These are phyloP conservation scores for Pezizomycotina sp. DNA, from an alignment of 2,329 filamentous ascomycete genomes.

Conservation along the genomic window DNA sequence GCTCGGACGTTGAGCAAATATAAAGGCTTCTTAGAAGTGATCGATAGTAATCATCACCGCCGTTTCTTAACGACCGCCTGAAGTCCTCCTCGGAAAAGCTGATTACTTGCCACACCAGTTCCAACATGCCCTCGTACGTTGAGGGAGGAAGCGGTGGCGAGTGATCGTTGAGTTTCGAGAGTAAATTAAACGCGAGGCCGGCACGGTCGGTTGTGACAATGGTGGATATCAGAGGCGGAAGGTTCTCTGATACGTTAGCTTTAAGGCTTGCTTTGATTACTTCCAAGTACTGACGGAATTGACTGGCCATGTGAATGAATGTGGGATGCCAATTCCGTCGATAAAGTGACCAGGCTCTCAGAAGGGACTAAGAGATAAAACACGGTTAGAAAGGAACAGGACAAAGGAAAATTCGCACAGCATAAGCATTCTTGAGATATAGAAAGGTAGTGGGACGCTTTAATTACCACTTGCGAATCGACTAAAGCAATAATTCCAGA, in stretches of 20 bases:
- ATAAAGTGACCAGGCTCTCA: conserved; percentile 76
- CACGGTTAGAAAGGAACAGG: background rate
- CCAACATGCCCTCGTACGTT: conserved; percentile 40
- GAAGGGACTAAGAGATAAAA: conserved; percentile 55
- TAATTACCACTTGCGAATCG: conserved; percentile 67
- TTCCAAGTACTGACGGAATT: conserved; percentile 48
- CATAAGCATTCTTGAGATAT: background rate
- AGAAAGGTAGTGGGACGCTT: background rate
- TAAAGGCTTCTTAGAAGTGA: conserved; percentile 72
- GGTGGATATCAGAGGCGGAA: conserved; percentile 67
- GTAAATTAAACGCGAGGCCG: conserved; percentile 49
- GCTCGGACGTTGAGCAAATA: conserved; percentile 54
- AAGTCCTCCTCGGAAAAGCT: conserved; percentile 27
- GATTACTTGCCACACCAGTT: conserved; percentile 42
- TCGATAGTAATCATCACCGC: conserved; percentile 56
- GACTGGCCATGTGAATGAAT: conserved; percentile 37
- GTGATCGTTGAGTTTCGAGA: conserved; percentile 1
- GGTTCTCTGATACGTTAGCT: conserved; percentile 55
- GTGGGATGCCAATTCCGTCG: conserved; percentile 60
- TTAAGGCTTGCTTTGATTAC: conserved; percentile 62
- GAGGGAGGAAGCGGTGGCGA: too few relatives aligned
- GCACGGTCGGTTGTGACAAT: conserved; percentile 59
- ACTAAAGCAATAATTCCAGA: conserved; percentile 76
- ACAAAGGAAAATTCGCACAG: background rate
- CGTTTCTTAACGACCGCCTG: conserved; percentile 33